Evolutionary conservation across 139 green algal genomes (phyloP).

Genomic region (Pleodorina starrii): DNA sequence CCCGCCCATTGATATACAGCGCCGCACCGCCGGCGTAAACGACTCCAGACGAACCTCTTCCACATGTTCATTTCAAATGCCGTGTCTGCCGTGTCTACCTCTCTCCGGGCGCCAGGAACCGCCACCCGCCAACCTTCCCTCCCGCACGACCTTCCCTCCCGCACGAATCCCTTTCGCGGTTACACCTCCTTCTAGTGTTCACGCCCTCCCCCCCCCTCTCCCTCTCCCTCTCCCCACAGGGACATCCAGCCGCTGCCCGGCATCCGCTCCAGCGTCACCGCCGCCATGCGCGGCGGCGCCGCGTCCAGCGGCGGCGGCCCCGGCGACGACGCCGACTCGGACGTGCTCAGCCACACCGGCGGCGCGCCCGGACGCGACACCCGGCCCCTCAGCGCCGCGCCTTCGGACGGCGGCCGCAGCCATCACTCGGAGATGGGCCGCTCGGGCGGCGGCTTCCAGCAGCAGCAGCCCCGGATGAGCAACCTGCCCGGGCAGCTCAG

Average conservation of each 20-base stretch:
- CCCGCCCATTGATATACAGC: too few relatives aligned
- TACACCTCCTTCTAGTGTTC: too few relatives aligned
- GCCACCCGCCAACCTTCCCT: too few relatives aligned
- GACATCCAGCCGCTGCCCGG: conserved; percentile 48
- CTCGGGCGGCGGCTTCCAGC: background rate
- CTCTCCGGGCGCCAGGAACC: too few relatives aligned
- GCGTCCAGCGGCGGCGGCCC: background rate
- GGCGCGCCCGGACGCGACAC: background rate
- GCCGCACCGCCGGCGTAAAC: too few relatives aligned
- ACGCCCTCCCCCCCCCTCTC: too few relatives aligned
- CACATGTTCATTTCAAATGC: too few relatives aligned
- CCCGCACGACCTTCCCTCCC: too few relatives aligned
- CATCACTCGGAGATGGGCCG: conserved; percentile 34
- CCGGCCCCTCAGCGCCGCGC: conserved; percentile 15
- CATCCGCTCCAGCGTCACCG: background rate
- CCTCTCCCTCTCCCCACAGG: background rate
- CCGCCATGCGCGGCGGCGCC: background rate
- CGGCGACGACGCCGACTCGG: conserved; percentile 18
- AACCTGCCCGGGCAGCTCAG: conserved; percentile 17
- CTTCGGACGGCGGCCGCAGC: conserved; percentile 44
- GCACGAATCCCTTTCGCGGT: too few relatives aligned
- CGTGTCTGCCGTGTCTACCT: too few relatives aligned
- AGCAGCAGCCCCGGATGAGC: background rate
- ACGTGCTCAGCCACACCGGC: background rate
- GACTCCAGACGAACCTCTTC: too few relatives aligned